phyloP scores from a whole-genome alignment of 176 grass and related monocot genomes.

The Ensete glaucum region DNA sequence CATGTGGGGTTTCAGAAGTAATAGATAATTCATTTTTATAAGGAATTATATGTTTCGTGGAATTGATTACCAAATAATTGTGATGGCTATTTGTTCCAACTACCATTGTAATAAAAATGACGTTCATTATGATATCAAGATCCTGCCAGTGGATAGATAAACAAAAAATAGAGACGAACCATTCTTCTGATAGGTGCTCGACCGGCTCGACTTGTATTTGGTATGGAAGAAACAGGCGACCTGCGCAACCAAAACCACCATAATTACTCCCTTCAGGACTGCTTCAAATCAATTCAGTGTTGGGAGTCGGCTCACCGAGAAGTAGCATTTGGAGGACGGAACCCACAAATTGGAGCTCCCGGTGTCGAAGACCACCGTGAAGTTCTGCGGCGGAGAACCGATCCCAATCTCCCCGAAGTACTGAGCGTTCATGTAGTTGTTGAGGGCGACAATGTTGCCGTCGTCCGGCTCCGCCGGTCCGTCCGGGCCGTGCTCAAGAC shows the following conservation, averaged over 20 bases:
- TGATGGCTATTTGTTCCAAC: no score
- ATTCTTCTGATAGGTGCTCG: background rate
- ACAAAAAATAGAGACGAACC: background rate
- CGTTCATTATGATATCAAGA: no score
- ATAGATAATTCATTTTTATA: no score
- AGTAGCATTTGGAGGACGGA: background rate
- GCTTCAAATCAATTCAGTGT: background rate
- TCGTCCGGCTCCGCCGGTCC: background rate
- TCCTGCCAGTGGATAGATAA: no score
- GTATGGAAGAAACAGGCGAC: background rate
- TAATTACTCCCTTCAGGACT: background rate
- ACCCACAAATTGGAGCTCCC: constrained; percentile 3
- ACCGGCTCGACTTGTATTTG: background rate
- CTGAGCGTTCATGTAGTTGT: constrained; percentile 8
- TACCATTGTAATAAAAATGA: no score
- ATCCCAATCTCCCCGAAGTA: constrained; percentile 2
- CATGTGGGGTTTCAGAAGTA: no score
- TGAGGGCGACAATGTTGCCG: background rate
- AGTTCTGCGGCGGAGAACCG: constrained; percentile 3
- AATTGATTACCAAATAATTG: no score
- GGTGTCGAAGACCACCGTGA: background rate
- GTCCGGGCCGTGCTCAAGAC: background rate
- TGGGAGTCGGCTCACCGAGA: background rate
- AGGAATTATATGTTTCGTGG: no score
- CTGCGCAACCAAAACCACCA: background rate